These are phyloP conservation scores for Rauvolfia tetraphylla DNA, from an alignment of 257 asterid genomes.

Conservation along the genomic window DNA sequence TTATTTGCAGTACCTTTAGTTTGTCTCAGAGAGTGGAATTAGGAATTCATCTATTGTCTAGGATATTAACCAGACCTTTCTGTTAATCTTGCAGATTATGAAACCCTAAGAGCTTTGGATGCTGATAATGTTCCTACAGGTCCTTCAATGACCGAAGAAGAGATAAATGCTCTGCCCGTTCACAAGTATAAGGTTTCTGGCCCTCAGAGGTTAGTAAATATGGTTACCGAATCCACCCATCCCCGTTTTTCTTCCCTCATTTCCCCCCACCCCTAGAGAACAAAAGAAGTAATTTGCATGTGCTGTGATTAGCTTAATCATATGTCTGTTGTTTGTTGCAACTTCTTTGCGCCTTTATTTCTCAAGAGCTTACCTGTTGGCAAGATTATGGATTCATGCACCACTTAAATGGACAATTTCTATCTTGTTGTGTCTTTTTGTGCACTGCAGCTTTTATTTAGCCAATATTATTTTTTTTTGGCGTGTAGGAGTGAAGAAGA, in stretches of 20 bases:
- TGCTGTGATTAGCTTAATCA: neutral
- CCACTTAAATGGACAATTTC: neutral
- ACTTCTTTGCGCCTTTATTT: neutral
- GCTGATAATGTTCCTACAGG: conserved; percentile 81
- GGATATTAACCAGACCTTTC: conserved; percentile 7
- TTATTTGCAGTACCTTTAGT: neutral
- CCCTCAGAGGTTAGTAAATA: conserved; percentile 56
- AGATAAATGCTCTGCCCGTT: conserved; percentile 94
- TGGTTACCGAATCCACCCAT: neutral
- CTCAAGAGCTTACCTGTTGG: neutral
- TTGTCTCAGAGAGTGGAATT: neutral
- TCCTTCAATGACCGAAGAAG: conserved; percentile 89
- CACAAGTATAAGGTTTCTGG: conserved; percentile 83
- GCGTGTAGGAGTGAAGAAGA: neutral
- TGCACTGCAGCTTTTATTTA: neutral
- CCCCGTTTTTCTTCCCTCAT: neutral
- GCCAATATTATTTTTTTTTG: too few species aligned
- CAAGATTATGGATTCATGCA: neutral
- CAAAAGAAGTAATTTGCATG: neutral
- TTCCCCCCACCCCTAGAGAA: neutral
- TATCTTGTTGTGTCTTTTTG: neutral
- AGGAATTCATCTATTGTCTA: neutral
- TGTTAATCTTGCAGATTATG: conserved; percentile 65
- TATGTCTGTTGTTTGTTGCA: neutral
- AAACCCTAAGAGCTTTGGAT: conserved; percentile 87